A percentile compares a stretch with the other conserved stretches of the same genome.
These are phyloP conservation scores for Saccharomyces eubayanus DNA, from an alignment of 805 yeast genomes.

Conservation along the genomic window DNA sequence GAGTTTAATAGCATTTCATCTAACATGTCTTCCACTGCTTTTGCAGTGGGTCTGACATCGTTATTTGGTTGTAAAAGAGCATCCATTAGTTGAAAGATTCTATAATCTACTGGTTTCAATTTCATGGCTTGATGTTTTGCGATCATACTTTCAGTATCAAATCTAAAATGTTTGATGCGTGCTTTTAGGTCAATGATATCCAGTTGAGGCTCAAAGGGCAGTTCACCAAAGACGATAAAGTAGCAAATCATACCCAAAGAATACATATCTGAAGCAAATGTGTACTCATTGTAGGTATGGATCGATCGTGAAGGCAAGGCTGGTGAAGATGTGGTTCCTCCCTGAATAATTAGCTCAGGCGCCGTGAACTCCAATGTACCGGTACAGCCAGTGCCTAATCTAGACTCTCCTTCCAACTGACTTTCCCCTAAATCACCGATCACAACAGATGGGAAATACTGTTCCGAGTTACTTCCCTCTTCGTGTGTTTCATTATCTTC, in stretches of 20 bases:
- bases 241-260: conserved; percentile 79
- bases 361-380: conserved; percentile 87
- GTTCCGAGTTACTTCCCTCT: conserved; percentile 5
- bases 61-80: conserved; percentile 34
- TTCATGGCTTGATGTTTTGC: conserved; percentile 14
- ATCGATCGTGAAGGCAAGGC: conserved; percentile 11
- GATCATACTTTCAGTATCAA: conserved; percentile 15
- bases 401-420: conserved; percentile 55
- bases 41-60: conserved; percentile 37
- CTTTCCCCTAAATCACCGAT: conserved; percentile 91
- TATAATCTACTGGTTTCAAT: conserved; percentile 18
- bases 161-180: conserved; percentile 29
- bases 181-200: conserved; percentile 26
- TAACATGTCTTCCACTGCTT: conserved; percentile 31
- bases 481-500: conserved; percentile 13
- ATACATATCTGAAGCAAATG: conserved; percentile 68
- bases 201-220: conserved; percentile 46
- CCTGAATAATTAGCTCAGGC: conserved; percentile 56
- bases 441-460: conserved; percentile 53
- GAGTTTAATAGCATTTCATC: conserved; percentile 9
- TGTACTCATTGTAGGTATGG: conserved; percentile 46
- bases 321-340: conserved; percentile 6
- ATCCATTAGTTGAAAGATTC: conserved; percentile 34
- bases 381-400: conserved; percentile 72
- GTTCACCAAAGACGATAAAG: conserved; percentile 58